Evolutionary conservation across 2,329 filamentous ascomycete species (phyloP).

Genomic region (Fusarium sp.): DNA sequence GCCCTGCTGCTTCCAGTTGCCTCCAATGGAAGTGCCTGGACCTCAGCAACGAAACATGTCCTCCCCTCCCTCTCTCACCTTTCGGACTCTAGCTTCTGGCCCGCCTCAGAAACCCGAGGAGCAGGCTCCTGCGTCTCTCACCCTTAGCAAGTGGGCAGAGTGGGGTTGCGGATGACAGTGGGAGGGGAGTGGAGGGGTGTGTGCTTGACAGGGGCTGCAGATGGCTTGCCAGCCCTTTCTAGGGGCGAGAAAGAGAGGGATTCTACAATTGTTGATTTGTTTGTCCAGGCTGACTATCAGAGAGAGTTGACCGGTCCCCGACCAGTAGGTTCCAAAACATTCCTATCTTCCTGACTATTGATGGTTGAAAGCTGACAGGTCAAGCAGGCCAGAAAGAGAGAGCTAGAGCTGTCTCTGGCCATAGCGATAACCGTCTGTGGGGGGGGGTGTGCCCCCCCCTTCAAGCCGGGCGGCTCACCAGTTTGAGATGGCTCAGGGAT

Average conservation of each 20-base stretch:
- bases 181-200: slow-evolving; percentile 31
- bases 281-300: not conserved
- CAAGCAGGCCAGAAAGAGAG: not conserved
- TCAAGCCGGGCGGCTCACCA: slow-evolving; percentile 1
- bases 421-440: slow-evolving; percentile 15
- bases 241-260: slow-evolving; percentile 1
- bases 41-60: slow-evolving; percentile 13
- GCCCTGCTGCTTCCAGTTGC: not conserved
- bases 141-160: slow-evolving; percentile 28
- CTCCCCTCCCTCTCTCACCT: slow-evolving; percentile 2
- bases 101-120: slow-evolving; percentile 14
- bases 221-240: slow-evolving; percentile 3
- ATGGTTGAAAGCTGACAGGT: not conserved
- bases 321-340: not conserved
- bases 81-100: slow-evolving; percentile 4
- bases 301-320: not conserved
- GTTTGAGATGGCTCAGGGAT: slow-evolving; percentile 37
- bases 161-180: slow-evolving; percentile 42
- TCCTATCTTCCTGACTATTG: not conserved
- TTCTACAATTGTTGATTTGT: not conserved
- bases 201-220: slow-evolving; percentile 10
- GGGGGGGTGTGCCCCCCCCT: not conserved
- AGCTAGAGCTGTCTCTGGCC: not conserved
- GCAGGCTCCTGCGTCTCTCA: slow-evolving; percentile 14
- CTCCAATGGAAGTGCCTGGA: slow-evolving; percentile 2